Percentiles rank a stretch among this genome's conserved stretches.
Evolutionary conservation across 345 rosid species (phyloP).

Genomic region (Camelina sativa): DNA sequence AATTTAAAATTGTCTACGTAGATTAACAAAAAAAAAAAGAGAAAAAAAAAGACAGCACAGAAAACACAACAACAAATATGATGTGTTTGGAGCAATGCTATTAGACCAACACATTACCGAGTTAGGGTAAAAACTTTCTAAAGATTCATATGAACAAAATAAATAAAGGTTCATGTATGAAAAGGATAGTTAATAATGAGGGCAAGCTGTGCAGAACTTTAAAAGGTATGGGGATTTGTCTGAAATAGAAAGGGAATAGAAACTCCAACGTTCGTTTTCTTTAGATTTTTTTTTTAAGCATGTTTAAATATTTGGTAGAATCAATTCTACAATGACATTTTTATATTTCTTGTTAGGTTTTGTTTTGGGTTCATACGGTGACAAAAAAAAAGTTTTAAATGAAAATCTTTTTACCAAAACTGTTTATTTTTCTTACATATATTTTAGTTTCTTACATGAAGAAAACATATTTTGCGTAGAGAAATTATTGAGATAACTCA

Average conservation of each 20-base stretch:
- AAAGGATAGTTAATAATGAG: constrained; percentile 35
- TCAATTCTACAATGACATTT: constrained; percentile 15
- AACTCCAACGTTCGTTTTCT: constrained; percentile 39
- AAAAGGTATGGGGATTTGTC: constrained; percentile 32
- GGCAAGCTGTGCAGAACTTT: constrained; percentile 36
- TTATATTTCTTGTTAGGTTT: constrained; percentile 28
- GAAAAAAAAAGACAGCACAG: not conserved
- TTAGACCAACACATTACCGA: constrained; percentile 16
- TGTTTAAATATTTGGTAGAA: constrained; percentile 30
- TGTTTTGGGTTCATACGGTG: constrained; percentile 32
- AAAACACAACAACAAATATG: constrained; percentile 4
- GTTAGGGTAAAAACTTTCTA: constrained; percentile 1
- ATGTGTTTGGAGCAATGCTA: constrained; percentile 12
- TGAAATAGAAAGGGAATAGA: constrained; percentile 40
- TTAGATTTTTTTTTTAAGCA: not conserved
- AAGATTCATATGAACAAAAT: constrained; percentile 7
- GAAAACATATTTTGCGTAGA: too few relatives aligned
- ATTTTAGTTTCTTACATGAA: not conserved
- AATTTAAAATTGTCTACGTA: not conserved
- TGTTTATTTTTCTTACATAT: not conserved
- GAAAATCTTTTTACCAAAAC: not conserved
- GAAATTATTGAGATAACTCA: too few relatives aligned
- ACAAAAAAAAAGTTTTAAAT: not conserved
- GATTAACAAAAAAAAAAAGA: not conserved
- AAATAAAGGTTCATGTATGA: constrained; percentile 9